Evolutionary conservation across 2,329 filamentous ascomycete genomes (phyloP), one percentile per base, ranked within the genome.

Genomic region (Paraconiothyrium brasiliense): DNA sequence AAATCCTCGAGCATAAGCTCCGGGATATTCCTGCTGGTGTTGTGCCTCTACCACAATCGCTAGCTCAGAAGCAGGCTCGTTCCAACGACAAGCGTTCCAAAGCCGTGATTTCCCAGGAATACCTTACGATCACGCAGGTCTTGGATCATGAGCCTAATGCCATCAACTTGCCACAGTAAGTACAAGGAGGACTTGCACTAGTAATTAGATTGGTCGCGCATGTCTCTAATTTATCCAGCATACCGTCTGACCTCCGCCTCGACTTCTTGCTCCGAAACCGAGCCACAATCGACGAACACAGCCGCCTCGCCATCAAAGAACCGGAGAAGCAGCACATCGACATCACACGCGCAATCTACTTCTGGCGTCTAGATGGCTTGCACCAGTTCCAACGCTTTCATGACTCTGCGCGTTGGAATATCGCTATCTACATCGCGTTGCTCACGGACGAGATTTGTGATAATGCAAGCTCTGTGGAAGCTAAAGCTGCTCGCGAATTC

Each of bases 351-450:
- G 65, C 67, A 5, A 68, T 71, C 22, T 74, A 67, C 63, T 73
- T 66, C 65, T 71, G 69, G 50, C 63, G 70, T 22, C 57, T 72
- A 5, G 56, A 62, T 22, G 49, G 61, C 20, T 10, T 43, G 6
- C 65, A 64, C n/a, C 71, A 72, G 37, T 71, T 72, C 49, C 63
- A 69, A 37, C 66, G 72, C 13, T 70, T 65, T 35, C 70, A 71
- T 39, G 67, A 74, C 34, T 32, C n/a, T 1, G 48, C 60, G 9
- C 65, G 71, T 44, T 73, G 67, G 67, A 74, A 74, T 44, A 51
- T 68, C 11, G 58, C 65, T 0, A 54, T 74, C 30, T 71, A 65
- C 49, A 22, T 63, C 30, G 67, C 68, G 2, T 54, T 72, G 2
- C 59, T 74, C 16, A 49, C 63, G 10, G 14, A 41, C 24, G 39